Conservation (phyloP, 2,329 filamentous ascomycete species). For the Fusarium pininemorale region DNA sequence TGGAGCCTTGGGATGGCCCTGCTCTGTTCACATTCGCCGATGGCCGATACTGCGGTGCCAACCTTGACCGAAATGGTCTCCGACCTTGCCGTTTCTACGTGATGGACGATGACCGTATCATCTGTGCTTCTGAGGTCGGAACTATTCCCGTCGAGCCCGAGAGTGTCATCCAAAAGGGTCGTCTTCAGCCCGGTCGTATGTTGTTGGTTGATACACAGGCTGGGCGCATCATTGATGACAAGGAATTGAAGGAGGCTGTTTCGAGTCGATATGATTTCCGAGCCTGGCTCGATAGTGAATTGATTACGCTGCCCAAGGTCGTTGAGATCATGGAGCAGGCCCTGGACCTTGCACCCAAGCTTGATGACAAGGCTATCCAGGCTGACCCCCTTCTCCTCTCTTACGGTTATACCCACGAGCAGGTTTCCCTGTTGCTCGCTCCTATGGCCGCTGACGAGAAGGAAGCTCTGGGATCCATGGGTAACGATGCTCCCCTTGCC, state of each 20-base stretch:
- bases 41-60: constrained; percentile 95
- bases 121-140: constrained; percentile 96
- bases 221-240: constrained; percentile 93
- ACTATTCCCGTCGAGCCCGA: constrained; percentile 93
- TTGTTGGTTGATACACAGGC: constrained; percentile 89
- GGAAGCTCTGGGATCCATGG: constrained; percentile 96
- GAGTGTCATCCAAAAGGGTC: constrained; percentile 89
- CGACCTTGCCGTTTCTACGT: constrained; percentile 97
- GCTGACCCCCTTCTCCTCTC: constrained; percentile 85
- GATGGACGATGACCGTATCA: constrained; percentile 94
- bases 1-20: constrained; percentile 98
- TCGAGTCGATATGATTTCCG: constrained; percentile 88
- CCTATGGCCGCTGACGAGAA: constrained; percentile 98
- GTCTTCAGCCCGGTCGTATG: constrained; percentile 95
- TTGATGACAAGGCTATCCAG: constrained; percentile 77
- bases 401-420: constrained; percentile 95
- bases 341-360: constrained; percentile 71
- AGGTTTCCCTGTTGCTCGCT: constrained; percentile 88
- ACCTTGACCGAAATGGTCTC: constrained; percentile 93
- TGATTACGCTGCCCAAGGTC: constrained; percentile 82
- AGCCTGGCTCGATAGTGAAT: constrained; percentile 85
- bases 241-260: constrained; percentile 89
- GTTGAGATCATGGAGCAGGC: constrained; percentile 68
- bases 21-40: constrained; percentile 97
- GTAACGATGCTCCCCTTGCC: constrained; percentile 92